phyloP scores from a whole-genome alignment of 768 basidiomycete species.

The Collybia sordida region DNA sequence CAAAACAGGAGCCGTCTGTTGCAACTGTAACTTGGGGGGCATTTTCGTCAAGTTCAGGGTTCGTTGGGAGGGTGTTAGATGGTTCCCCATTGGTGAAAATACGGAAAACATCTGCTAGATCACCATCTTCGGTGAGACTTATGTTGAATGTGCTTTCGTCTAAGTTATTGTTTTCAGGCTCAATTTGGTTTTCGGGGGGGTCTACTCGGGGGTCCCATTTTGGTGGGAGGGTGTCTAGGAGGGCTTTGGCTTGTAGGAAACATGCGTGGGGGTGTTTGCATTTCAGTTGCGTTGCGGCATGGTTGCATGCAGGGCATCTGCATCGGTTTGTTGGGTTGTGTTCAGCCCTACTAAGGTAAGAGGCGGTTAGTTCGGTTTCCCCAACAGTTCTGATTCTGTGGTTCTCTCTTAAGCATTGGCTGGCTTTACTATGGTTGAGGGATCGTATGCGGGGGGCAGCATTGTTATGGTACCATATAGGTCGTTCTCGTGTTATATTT shows the following conservation, averaged over 20 bases:
- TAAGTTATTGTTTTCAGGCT: neutral
- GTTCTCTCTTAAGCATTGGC: constrained; percentile 12
- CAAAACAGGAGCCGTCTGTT: constrained; percentile 6
- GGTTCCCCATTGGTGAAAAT: no score
- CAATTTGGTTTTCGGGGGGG: neutral
- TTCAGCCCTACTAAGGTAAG: no score
- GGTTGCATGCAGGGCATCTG: neutral
- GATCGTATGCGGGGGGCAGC: neutral
- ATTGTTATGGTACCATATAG: constrained; percentile 31
- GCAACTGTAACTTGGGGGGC: no score
- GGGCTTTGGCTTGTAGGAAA: constrained; percentile 3
- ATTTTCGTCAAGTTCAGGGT: no score
- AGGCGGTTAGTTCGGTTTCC: no score
- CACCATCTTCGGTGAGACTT: neutral
- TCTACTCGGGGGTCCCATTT: constrained; percentile 19
- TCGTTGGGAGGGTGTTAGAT: no score
- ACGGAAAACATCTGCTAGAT: neutral
- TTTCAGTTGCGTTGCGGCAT: neutral
- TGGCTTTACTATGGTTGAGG: constrained; percentile 1
- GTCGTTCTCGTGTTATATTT: constrained; percentile 13
- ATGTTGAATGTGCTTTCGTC: neutral
- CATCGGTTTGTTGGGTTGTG: no score
- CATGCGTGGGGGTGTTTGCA: constrained; percentile 20
- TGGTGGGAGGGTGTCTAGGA: constrained; percentile 13
- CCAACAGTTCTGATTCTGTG: constrained; percentile 13